Conservation (phyloP, 805 yeast genomes). For the Ogataea methanolica region DNA sequence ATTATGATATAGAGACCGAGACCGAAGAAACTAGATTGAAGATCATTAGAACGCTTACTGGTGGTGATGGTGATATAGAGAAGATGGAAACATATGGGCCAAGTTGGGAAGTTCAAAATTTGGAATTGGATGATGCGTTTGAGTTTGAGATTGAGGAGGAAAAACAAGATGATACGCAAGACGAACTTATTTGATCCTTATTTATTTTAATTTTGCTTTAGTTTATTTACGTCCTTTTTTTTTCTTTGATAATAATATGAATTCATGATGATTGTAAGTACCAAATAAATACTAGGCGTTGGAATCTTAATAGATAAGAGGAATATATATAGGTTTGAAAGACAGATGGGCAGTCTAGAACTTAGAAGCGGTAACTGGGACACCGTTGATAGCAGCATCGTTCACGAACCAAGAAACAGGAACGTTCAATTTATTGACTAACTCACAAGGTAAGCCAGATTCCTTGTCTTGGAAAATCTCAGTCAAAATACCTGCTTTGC, state of each 20-base stretch:
- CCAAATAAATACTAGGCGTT: no score
- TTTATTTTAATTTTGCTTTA: neutral
- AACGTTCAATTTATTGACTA: constrained; percentile 57
- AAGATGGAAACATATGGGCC: constrained; percentile 10
- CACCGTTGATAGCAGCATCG: constrained; percentile 68
- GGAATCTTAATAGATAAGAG: no score
- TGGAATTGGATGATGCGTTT: constrained; percentile 25
- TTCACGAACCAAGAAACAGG: constrained; percentile 82
- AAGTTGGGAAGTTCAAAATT: constrained; percentile 28
- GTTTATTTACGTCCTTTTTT: no score
- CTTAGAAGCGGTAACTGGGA: constrained; percentile 26
- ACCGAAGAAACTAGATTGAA: constrained; percentile 42
- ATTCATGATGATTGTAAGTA: no score
- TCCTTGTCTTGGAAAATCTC: constrained; percentile 55
- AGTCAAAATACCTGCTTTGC: constrained; percentile 68
- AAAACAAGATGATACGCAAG: neutral
- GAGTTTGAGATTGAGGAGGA: constrained; percentile 21
- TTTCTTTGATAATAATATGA: no score
- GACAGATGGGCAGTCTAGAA: constrained; percentile 1
- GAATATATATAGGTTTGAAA: no score
- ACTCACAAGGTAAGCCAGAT: constrained; percentile 59
- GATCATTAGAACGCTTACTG: constrained; percentile 55
- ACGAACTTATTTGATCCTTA: neutral
- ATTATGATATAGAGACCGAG: constrained; percentile 40
- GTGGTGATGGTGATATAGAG: constrained; percentile 21